A percentile compares a stretch with the other conserved stretches of the same genome.
phyloP scores from a whole-genome alignment of 2,329 filamentous ascomycete species.

The Neocucurbitaria cava region DNA sequence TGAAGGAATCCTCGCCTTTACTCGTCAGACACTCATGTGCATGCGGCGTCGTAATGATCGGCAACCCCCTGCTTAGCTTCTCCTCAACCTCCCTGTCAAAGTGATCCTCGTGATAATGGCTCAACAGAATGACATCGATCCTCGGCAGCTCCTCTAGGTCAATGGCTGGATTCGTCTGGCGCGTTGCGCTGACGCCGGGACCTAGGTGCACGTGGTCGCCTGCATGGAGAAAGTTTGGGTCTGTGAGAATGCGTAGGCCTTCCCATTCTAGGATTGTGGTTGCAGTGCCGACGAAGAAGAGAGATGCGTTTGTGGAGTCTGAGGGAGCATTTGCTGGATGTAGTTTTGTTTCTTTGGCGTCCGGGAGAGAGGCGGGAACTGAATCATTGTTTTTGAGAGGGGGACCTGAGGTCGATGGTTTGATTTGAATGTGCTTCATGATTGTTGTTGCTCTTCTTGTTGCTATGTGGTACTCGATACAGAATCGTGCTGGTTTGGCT shows the following conservation, averaged over 20 bases:
- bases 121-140: conserved; percentile 66
- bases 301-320: conserved; percentile 51
- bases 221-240: conserved; percentile 64
- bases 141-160: conserved; percentile 66
- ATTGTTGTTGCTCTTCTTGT: conserved; percentile 5
- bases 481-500: conserved; percentile 1
- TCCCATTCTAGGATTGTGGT: conserved; percentile 64
- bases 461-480: background rate
- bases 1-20: conserved; percentile 60
- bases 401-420: conserved; percentile 45
- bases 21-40: conserved; percentile 61
- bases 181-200: conserved; percentile 64
- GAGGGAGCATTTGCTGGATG: conserved; percentile 49
- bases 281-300: conserved; percentile 65
- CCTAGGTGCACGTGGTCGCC: conserved; percentile 72
- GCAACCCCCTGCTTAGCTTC: conserved; percentile 60
- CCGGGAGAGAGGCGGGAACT: conserved; percentile 48
- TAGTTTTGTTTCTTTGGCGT: conserved; percentile 54
- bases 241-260: conserved; percentile 62
- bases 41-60: conserved; percentile 70
- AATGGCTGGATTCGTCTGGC: conserved; percentile 66
- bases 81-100: conserved; percentile 62
- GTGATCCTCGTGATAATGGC: conserved; percentile 69
- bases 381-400: conserved; percentile 50
- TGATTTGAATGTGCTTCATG: conserved; percentile 53